Base-by-base conservation (phyloP, 805 yeast genomes). In the Danielia reshetovae region DNA sequence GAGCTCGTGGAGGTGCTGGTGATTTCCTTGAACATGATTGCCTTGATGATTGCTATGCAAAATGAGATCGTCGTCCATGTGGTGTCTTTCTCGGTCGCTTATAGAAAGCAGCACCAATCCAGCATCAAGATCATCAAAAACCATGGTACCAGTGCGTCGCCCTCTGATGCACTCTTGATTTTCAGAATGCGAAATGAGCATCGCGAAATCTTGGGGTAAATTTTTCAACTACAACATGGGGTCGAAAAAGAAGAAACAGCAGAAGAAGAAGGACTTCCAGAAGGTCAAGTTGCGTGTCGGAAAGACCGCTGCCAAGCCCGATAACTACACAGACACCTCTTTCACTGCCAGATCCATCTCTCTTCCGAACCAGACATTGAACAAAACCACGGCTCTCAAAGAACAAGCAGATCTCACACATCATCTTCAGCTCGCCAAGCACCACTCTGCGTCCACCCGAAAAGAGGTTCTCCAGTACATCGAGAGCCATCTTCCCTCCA, bases 231-330 rank as follows among this genome's bases (percentile, higher is more conserved):
- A 25, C 25, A 24, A 5, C 25, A 61, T 60, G 66, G 65, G 56
- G n/a, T 77, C 78, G 29, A 75, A 59, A 48, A 72, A 68, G 57
- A 82, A 77, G 63, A 72, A 66, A 60, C 62, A 68, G 27, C 80
- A 80, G 42, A 85, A 82, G 64, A 70, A 69, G 53, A 82, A 81
- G 60, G 95, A 85, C 52, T 85, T 85, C 55, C 70, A 62, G 34
- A 87, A 87, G 57, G 70, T 78, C 39, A 90, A 86, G 66, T 73
- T 93, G 34, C 82, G 74, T 51, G 97, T 93, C 22, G 98, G 98
- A 37, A 93, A 93, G 59, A 67, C 82, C 2, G 75, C 77, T 13
- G 77, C 79, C 5, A 77, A 76, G 43, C 78, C 88, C 5, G 75
- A 78, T 13, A 86, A 87, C 54, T 76, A 72, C 38, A 93, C 98